Evolutionary conservation across 352 stramenopile species (phyloP).

Genomic region (Blastocystis hominis): DNA sequence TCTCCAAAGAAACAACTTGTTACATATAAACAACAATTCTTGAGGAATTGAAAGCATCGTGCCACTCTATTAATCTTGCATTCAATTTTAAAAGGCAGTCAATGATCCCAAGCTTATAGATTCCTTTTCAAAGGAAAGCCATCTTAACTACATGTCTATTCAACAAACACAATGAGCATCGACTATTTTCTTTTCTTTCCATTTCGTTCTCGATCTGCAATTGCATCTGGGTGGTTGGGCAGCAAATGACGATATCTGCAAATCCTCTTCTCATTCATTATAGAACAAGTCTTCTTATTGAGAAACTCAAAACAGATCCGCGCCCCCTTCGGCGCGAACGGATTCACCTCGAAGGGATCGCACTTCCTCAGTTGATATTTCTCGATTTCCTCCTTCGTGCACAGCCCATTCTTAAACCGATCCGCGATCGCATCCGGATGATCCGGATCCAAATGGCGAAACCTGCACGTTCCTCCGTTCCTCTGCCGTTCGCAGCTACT

Average conservation of each 20-base stretch:
- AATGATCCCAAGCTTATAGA: neutral
- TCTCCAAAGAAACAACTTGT: neutral
- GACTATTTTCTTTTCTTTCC: neutral
- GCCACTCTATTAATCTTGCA: no score
- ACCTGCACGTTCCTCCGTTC: conserved; percentile 5
- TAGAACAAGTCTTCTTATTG: neutral
- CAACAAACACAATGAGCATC: neutral
- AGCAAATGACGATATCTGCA: conserved; percentile 33
- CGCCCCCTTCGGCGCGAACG: conserved; percentile 7
- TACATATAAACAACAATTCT: neutral
- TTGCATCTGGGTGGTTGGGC: conserved; percentile 18
- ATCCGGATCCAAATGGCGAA: conserved; percentile 4
- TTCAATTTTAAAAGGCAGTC: neutral
- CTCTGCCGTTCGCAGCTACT: neutral
- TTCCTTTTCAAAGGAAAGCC: neutral
- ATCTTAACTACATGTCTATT: neutral
- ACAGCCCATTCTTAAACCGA: conserved; percentile 14
- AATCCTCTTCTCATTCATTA: neutral
- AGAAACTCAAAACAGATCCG: conserved; percentile 51
- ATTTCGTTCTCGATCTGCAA: neutral
- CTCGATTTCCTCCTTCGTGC: neutral
- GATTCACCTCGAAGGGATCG: neutral
- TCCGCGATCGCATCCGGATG: conserved; percentile 47
- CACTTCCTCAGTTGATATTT: neutral
- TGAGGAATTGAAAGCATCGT: neutral